Percentiles rank a stretch among this genome's conserved stretches.
Conservation (phyloP, 495 filamentous ascomycete species). For the Penicillium macrosclerotiorum region DNA sequence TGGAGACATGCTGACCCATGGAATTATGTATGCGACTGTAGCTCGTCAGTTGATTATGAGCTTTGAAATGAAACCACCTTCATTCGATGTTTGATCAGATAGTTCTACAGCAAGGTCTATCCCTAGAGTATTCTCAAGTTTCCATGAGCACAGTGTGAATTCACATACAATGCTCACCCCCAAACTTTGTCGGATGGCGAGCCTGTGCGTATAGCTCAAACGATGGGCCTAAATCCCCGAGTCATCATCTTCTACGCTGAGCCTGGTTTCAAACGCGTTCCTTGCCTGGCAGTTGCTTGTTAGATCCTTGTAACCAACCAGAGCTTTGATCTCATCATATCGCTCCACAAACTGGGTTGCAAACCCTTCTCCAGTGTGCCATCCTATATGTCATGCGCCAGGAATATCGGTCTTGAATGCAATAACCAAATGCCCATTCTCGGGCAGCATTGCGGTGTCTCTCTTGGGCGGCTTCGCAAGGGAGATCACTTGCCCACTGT, state of each 20-base stretch:
- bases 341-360: conserved; percentile 49
- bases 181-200: not conserved
- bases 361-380: conserved; percentile 44
- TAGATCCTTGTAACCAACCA: conserved; percentile 10
- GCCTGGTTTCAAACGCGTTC: conserved; percentile 5
- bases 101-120: too few relatives aligned
- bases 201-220: not conserved
- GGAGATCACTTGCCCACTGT: conserved; percentile 5
- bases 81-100: too few relatives aligned
- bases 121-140: too few relatives aligned
- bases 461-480: conserved; percentile 52
- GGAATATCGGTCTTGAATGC: conserved; percentile 56
- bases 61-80: too few relatives aligned
- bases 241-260: conserved; percentile 4
- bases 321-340: conserved; percentile 14
- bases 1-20: too few relatives aligned
- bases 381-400: conserved; percentile 52
- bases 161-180: not conserved
- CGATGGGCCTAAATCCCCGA: conserved; percentile 1
- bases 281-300: conserved; percentile 12
- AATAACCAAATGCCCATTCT: conserved; percentile 42
- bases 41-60: too few relatives aligned
- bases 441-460: conserved; percentile 57
- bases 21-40: too few relatives aligned
- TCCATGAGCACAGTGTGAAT: not conserved